Base-by-base conservation (phyloP, 2,329 filamentous ascomycete species). In the Pseudogymnoascus sp. region DNA sequence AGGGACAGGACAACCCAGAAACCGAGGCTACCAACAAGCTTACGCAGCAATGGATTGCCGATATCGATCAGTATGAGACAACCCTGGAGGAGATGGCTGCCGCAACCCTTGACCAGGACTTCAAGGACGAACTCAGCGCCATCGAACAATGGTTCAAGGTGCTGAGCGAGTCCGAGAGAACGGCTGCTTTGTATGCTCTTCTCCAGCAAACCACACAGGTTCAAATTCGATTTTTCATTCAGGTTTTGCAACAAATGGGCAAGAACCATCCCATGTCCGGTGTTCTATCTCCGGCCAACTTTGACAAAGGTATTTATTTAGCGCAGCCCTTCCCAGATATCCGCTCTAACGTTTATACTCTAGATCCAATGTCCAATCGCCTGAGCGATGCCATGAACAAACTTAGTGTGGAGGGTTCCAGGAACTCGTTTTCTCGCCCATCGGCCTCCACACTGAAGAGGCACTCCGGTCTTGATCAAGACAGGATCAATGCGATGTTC, bases 91-190 rank as follows among this genome's bases (percentile, higher is more conserved):
- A 99, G 76, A 99, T 99, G 95, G 95, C 95, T 47, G 93, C 93
- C 33, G 95, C 95, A 28, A 97, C 95, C n/a, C 81, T 97, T 63
- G 95, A 99, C 74, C 95, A 99, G 79, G 95, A 99, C 74, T 99
- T 99, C 82, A 99, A 99, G 80, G 95, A 97, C 77, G 95, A 99
- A 77, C 84, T 99, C 66, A 97, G 92, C 74, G 95, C 95, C 69
- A 99, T 99, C 73, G 95, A 99, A 79, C 95, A 99, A 80, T 99
- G 95, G 95, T 99, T 99, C 77, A 89, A 93, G 67, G 95, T 99
- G 62, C 81, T 99, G 68, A 97, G 93, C 73, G 95, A 97, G 78
- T 93, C 95, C 28, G 95, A 99, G 78, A 85, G 95, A 67, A 99
- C 95, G 19, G 95, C 95, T 66, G 95, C 95, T 60, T 79, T 97